Base-by-base conservation (phyloP, 495 filamentous ascomycete genomes). In the Xylaria longipes region DNA sequence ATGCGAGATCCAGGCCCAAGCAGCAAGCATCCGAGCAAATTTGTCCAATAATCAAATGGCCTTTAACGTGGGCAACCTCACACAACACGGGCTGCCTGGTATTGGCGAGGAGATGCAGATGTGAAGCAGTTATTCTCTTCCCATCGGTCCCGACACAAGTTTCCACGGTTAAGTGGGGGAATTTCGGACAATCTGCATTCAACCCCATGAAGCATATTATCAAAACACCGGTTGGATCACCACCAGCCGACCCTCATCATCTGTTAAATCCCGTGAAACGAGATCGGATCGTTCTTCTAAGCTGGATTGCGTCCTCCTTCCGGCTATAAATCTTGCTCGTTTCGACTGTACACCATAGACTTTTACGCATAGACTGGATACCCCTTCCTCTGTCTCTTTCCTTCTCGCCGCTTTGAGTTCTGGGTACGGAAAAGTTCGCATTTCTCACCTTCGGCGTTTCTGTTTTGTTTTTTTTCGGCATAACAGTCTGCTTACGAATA, bases 1-100 rank as follows among this genome's bases (percentile, higher is more conserved):
- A 70, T 95, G 93, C 74, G 83, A 90, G 73, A 77, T 82, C 60
- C 76, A 88, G 58, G 77, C 77, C 11, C 77, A 78, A 65, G 77
- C 77, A 31, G 77, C 82, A 3, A 80, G 80, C 31, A 85, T 85
- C 75, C 78, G 83, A 70, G 78, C 77, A 58, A 79, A 79, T 60
- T 70, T 80, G 41, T 75, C 75, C 64, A 78, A 76, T 68, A 76
- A 60, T 65, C 75, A 77, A 57, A 74, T 81, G 71, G 54, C 73
- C 31, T 76, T 82, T 45, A 80, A 77, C 31, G 65, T 81, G 72
- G 54, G 69, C 29, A 75, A 72, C 29, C 60, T 80, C 15, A 5
- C 58, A 22, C 76, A 76, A 22, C 76, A 76, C 25, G 78, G 78
- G 46, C 67, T 86, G 31, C 84, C 84, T 43, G 84, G 82, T 68